Percentiles rank a stretch among this genome's conserved stretches.
These are phyloP conservation scores for Saturnispora sekii DNA, from an alignment of 805 yeast genomes.

Conservation along the genomic window DNA sequence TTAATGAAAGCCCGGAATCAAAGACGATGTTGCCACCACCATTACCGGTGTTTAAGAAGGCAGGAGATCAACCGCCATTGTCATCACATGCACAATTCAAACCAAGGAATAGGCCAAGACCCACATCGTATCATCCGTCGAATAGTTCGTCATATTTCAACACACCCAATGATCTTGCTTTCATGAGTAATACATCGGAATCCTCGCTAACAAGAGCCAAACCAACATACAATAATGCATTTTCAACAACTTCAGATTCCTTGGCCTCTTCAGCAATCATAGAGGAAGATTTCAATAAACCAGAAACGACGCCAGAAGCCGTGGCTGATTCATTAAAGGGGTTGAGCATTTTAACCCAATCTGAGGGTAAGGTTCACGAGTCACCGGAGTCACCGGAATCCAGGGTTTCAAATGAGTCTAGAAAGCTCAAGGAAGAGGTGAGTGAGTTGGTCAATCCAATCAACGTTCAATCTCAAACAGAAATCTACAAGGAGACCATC, in stretches of 20 bases:
- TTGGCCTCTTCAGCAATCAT: constrained; percentile 23
- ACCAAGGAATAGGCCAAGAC: constrained; percentile 55
- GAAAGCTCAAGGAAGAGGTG: constrained; percentile 2
- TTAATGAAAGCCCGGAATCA: constrained; percentile 34
- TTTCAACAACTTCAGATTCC: constrained; percentile 12
- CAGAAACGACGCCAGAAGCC: background rate
- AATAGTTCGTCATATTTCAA: constrained; percentile 15
- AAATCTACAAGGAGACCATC: constrained; percentile 2
- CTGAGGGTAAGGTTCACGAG: no score
- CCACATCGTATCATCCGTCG: constrained; percentile 77
- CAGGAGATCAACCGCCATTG: constrained; percentile 30
- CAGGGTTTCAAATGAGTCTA: constrained; percentile 1
- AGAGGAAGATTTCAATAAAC: constrained; percentile 17
- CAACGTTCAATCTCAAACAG: background rate
- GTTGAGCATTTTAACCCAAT: no score
- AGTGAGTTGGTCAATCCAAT: constrained; percentile 3
- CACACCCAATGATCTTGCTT: constrained; percentile 24
- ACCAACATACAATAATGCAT: constrained; percentile 11
- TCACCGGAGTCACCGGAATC: background rate
- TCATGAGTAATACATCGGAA: constrained; percentile 21
- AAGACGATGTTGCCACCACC: constrained; percentile 18
- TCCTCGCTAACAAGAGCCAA: constrained; percentile 13
- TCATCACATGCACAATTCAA: constrained; percentile 12
- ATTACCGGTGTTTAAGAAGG: constrained; percentile 17
- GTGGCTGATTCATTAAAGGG: no score